phyloP scores from a whole-genome alignment of 306 rosid species.

The Pterocarpus macrocarpus region DNA sequence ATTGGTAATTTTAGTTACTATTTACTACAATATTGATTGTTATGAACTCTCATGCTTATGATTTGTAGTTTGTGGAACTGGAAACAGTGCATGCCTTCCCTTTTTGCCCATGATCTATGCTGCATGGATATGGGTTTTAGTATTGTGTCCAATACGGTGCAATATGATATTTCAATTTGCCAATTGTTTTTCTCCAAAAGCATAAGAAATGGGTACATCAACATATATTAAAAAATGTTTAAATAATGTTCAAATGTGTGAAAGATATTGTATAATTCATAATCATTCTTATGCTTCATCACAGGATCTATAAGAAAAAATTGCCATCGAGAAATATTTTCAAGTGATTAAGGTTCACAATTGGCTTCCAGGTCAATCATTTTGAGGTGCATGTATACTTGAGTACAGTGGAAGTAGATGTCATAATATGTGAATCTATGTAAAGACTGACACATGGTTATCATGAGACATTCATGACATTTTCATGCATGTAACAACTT shows the following conservation, averaged over 20 bases:
- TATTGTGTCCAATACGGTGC: not conserved
- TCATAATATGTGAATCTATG: not conserved
- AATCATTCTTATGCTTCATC: not conserved
- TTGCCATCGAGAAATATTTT: not conserved
- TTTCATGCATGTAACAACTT: not conserved
- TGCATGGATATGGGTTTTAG: slow-evolving; percentile 12
- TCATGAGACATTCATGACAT: slow-evolving; percentile 1
- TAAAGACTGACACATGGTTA: not conserved
- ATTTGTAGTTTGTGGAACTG: slow-evolving; percentile 31
- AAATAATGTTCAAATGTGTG: too few relatives aligned
- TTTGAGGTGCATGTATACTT: slow-evolving; percentile 4
- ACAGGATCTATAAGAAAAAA: not conserved
- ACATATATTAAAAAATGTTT: too few relatives aligned
- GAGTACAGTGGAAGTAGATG: slow-evolving; percentile 12
- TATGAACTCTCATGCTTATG: slow-evolving; percentile 32
- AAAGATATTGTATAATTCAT: too few relatives aligned
- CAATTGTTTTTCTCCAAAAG: too few relatives aligned
- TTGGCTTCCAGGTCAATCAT: slow-evolving; percentile 10
- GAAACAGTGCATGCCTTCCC: slow-evolving; percentile 3
- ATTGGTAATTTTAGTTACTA: slow-evolving; percentile 69
- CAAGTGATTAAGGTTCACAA: slow-evolving; percentile 1
- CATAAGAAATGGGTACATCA: too few relatives aligned
- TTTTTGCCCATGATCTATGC: slow-evolving; percentile 22
- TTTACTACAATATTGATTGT: slow-evolving; percentile 12
- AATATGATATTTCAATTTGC: not conserved